Evolutionary conservation across 2,329 filamentous ascomycete species (phyloP).

Genomic region (Penicillium decumbens): DNA sequence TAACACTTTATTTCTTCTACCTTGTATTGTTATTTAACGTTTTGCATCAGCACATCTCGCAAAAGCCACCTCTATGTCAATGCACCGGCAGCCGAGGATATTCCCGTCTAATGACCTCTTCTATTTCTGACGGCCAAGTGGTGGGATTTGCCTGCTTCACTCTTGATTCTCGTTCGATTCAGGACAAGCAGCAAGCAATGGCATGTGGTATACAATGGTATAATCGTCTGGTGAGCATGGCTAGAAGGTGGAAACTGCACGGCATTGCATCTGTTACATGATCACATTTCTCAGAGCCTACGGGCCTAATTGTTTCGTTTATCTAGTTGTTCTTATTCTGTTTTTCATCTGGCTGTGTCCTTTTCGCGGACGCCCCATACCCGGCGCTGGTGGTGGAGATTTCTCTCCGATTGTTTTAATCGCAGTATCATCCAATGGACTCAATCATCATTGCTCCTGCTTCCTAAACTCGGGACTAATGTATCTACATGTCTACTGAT

Average conservation of each 20-base stretch:
- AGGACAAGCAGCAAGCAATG: not conserved
- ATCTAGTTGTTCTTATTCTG: slow-evolving; percentile 15
- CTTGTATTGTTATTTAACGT: slow-evolving; percentile 19
- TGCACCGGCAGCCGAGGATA: slow-evolving; percentile 6
- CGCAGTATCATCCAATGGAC: not conserved
- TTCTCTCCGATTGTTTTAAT: slow-evolving; percentile 6
- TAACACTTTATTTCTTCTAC: slow-evolving; percentile 6
- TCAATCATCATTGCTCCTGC: not conserved
- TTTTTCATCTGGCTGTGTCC: slow-evolving; percentile 15
- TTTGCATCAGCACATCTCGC: slow-evolving; percentile 5
- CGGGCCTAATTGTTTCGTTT: slow-evolving; percentile 17
- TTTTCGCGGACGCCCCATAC: slow-evolving; percentile 21
- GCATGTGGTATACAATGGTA: slow-evolving; percentile 8
- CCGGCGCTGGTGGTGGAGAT: slow-evolving; percentile 6
- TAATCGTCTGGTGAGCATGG: slow-evolving; percentile 4
- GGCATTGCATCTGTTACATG: slow-evolving; percentile 14
- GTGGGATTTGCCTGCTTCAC: not conserved
- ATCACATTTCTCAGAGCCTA: slow-evolving; percentile 18
- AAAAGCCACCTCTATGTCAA: slow-evolving; percentile 6
- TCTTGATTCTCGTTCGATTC: not conserved
- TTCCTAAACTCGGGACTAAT: not conserved
- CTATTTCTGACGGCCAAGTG: not conserved
- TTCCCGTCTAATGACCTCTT: slow-evolving; percentile 5
- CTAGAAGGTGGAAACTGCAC: slow-evolving; percentile 4
- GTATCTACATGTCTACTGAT: not conserved